Percentiles rank a stretch among this genome's conserved stretches.
Evolutionary conservation across 2,329 filamentous ascomycete species (phyloP).

Genomic region (Phymatotrichopsis omnivora): DNA sequence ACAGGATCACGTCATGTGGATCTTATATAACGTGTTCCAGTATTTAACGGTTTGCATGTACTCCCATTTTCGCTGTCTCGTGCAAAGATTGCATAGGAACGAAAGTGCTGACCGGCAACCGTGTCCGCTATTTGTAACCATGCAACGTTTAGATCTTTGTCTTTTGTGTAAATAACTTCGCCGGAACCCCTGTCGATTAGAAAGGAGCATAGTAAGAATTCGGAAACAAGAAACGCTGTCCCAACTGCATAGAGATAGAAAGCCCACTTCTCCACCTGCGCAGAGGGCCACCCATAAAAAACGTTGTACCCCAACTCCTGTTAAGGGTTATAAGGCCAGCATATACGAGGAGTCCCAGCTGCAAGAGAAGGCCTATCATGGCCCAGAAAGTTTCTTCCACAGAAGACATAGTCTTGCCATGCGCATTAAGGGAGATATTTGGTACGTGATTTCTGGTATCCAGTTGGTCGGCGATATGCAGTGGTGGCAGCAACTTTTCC

Average conservation of each 20-base stretch:
- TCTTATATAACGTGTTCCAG: not conserved
- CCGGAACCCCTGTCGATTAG: slow-evolving; percentile 16
- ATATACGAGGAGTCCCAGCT: slow-evolving; percentile 10
- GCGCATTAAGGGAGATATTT: slow-evolving; percentile 13
- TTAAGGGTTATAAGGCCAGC: not conserved
- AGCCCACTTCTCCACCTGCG: not conserved
- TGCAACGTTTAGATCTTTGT: slow-evolving; percentile 1
- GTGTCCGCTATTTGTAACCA: slow-evolving; percentile 22
- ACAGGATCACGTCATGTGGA: not conserved
- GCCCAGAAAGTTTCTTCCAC: slow-evolving; percentile 3
- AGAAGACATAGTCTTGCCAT: not conserved
- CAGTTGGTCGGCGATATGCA: too few species aligned
- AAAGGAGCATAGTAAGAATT: slow-evolving; percentile 12
- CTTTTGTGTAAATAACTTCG: slow-evolving; percentile 1
- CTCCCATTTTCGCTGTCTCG: not conserved
- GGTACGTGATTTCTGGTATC: not conserved
- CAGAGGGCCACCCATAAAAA: too few species aligned
- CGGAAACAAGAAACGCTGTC: slow-evolving; percentile 3
- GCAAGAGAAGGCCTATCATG: slow-evolving; percentile 5
- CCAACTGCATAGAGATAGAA: slow-evolving; percentile 5
- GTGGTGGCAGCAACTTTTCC: too few species aligned
- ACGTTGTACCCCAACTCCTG: not conserved
- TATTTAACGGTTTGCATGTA: slow-evolving; percentile 14
- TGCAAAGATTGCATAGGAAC: slow-evolving; percentile 18
- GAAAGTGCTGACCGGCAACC: slow-evolving; percentile 26